phyloP scores from a whole-genome alignment of 2,329 filamentous ascomycete species.

The Neonectria punicea region DNA sequence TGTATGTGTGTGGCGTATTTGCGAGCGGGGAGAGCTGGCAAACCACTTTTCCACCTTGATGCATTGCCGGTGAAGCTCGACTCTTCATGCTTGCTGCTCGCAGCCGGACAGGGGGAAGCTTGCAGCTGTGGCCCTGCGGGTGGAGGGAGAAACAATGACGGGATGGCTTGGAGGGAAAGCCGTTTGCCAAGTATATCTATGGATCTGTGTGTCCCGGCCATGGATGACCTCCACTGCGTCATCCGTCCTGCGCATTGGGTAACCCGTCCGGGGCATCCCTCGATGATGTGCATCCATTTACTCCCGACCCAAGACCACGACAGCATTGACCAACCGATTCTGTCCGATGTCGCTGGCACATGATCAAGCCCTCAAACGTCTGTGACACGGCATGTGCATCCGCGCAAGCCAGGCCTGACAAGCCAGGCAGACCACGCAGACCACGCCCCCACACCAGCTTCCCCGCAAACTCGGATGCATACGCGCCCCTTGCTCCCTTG shows the following conservation, averaged over 20 bases:
- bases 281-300: neutral
- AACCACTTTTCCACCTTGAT: no score
- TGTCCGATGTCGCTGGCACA: conserved; percentile 24
- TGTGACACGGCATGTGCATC: neutral
- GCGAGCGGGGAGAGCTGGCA: no score
- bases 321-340: conserved; percentile 12
- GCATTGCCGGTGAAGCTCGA: neutral
- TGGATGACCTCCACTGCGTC: conserved; percentile 5
- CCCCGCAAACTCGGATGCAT: conserved; percentile 19
- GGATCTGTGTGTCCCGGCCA: neutral
- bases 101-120: conserved; percentile 18
- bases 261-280: neutral
- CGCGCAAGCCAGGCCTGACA: no score
- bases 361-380: conserved; percentile 18
- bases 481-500: neutral
- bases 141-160: conserved; percentile 11
- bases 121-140: conserved; percentile 1
- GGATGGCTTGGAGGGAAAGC: neutral
- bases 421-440: neutral
- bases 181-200: no score
- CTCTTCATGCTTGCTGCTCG: neutral
- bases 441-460: conserved; percentile 8
- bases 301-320: neutral
- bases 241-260: conserved; percentile 2
- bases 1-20: no score